phyloP scores from a whole-genome alignment of 2,329 filamentous ascomycete genomes.

The Nigrospora oryzae region DNA sequence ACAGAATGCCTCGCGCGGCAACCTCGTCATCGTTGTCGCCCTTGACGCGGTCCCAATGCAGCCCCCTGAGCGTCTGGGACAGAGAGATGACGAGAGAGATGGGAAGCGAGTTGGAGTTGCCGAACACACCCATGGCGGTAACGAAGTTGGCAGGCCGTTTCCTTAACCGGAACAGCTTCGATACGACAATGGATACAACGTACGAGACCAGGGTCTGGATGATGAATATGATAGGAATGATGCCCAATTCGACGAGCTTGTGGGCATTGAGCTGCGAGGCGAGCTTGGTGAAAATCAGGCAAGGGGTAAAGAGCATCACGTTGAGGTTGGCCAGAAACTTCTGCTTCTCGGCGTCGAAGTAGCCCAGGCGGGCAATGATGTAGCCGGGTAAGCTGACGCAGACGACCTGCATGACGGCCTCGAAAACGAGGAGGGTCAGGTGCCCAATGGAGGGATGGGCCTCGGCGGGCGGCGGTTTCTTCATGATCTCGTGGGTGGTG shows the following conservation, averaged over 20 bases:
- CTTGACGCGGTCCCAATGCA: conserved; percentile 88
- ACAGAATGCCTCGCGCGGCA: conserved; percentile 85
- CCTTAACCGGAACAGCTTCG: conserved; percentile 70
- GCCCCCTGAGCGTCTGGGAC: conserved; percentile 80
- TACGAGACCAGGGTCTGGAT: conserved; percentile 86
- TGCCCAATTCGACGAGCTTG: conserved; percentile 79
- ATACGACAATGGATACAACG: conserved; percentile 60
- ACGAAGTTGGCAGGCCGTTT: conserved; percentile 90
- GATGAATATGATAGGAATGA: conserved; percentile 92
- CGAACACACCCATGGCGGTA: conserved; percentile 93
- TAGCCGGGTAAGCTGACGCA: conserved; percentile 93
- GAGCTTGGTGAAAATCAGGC: conserved; percentile 94
- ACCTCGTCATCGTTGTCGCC: conserved; percentile 95
- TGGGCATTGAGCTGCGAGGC: conserved; percentile 89
- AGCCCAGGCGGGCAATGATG: conserved; percentile 78
- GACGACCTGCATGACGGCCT: conserved; percentile 89
- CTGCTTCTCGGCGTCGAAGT: conserved; percentile 93
- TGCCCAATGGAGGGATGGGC: conserved; percentile 59
- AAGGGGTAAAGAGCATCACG: conserved; percentile 92
- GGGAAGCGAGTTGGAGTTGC: conserved; percentile 95
- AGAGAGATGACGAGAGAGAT: conserved; percentile 94
- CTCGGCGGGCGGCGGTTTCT: conserved; percentile 25
- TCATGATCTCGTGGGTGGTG: conserved; percentile 25
- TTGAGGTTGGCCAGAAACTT: conserved; percentile 97
- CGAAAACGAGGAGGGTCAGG: conserved; percentile 79